These are phyloP conservation scores for Monilinia fructigena DNA, from an alignment of 2,329 filamentous ascomycete species.

Conservation along the genomic window DNA sequence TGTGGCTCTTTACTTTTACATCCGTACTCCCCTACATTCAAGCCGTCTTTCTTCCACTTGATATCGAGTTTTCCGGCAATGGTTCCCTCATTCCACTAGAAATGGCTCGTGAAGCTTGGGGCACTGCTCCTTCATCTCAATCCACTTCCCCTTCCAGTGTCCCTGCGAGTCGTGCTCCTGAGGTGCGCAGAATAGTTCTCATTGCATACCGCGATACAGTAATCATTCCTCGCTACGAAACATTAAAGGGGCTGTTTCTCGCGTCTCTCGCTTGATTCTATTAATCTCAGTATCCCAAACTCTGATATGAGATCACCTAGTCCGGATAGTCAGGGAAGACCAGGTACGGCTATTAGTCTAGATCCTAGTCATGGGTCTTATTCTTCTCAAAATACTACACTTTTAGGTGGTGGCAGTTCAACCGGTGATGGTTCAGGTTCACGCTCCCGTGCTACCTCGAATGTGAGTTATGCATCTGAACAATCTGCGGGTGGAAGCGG, in stretches of 20 bases:
- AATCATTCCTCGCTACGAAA: conserved; percentile 84
- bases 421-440: conserved; percentile 49
- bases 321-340: conserved; percentile 53
- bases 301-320: conserved; percentile 49
- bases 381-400: conserved; percentile 75
- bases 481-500: conserved; percentile 13
- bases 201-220: conserved; percentile 85
- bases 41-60: conserved; percentile 88
- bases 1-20: conserved; percentile 93
- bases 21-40: conserved; percentile 90
- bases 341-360: conserved; percentile 71
- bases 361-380: conserved; percentile 76
- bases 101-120: conserved; percentile 89
- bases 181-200: conserved; percentile 85
- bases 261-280: conserved; percentile 77
- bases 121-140: conserved; percentile 56
- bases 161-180: conserved; percentile 57
- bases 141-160: conserved; percentile 42
- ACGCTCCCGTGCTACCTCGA: conserved; percentile 80
- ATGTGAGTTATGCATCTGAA: conserved; percentile 65
- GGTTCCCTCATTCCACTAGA: conserved; percentile 75
- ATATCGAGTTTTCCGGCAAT: conserved; percentile 86
- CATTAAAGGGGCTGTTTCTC: conserved; percentile 90
- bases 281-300: conserved; percentile 46
- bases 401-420: conserved; percentile 60